Base-by-base conservation (phyloP, 306 rosid genomes). In the Prunus fruticosa region DNA sequence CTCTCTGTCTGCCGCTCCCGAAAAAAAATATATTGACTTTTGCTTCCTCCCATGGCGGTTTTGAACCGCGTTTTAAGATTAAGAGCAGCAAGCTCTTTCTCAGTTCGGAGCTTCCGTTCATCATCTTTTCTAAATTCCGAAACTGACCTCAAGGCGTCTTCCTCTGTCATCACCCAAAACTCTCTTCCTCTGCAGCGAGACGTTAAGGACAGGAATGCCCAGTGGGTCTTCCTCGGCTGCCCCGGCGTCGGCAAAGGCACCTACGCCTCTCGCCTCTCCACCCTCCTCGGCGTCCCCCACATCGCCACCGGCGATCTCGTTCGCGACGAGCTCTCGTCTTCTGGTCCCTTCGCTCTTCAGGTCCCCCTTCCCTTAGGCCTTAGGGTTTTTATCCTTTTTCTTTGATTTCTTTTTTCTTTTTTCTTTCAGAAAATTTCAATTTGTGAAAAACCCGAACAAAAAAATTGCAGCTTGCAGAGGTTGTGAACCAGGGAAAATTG, bases 211-310 rank as follows among this genome's bases (percentile, higher is more conserved):
- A 76, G 84, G 74, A 86, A 74, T 58, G 81, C 80, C 19, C 87
- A 78, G 67, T 86, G 87, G 89, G 89, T 83, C 28, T 86, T 86
- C 63, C 69, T 86, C 5, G 89, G 89, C 19, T 86, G 87, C 62
- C 89, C 89, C n/a, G 89, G 89, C 15, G 89, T 86, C 71, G 89
- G 89, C 4, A 86, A 86, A 72, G 89, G 89, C 3, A 86, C 89
- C 34, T 86, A 86, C 65, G 89, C 89, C 18, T 86, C 89, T 18
- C 82, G 84, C 6, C 87, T 86, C 6, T 86, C 85, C 5, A 61
- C 28, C 52, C 77, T 86, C 49, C 83, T 86, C 20, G 89, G 87
- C 57, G 89, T 82, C 56, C 89, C 87, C 56, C 89, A 86, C 60
- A 86, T 86, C 69, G 85, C 89, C 77, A 86, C 89, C 43, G 87